Base-by-base conservation (phyloP, 495 filamentous ascomycete species). In the Penicillium salamii region DNA sequence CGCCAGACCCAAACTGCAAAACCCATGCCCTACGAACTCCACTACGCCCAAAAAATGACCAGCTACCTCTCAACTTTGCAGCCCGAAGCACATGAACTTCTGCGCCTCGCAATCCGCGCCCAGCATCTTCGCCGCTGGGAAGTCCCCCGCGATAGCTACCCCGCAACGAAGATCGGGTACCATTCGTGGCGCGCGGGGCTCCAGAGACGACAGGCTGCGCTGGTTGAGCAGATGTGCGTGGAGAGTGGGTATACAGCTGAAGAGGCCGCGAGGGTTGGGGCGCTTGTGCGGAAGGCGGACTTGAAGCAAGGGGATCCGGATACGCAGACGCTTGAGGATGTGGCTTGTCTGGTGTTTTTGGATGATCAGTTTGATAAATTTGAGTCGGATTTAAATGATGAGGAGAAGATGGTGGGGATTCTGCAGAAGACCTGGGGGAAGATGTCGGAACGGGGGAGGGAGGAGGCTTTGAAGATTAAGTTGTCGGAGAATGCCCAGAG, bases 81-180 rank as follows among this genome's bases (percentile, higher is more conserved):
- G 24, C 79, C 86, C 1, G 42, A 67, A 28, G 82, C 88, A 14
- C 79, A 84, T 3, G 81, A 84, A 12, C 60, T 75, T 37, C 75
- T 93, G 32, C 78, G 78, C 19, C 74, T 92, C 47, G 89, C 89
- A 21, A 82, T 89, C 49, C 84, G 87, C 49, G 89, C 88, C 17
- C 89, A 93, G 67, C 89, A 93, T 68, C 85, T 92, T 53, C 70
- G 78, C 42, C 85, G 89, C 57, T 93, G 87, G 87, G 86, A 91
- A 67, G 77, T 90, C 12, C 86, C 87, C 0, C 83, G 89, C 19
- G 63, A 63, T 49, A 78, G 71, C 33, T 91, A 89, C 66, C 84
- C 88, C 8, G 75, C 76, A 63, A 88, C 79, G 4, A 82, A 84
- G 50, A 49, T 77, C 3, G 89, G 89, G 13, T 93, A 93, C 54